Conservation (phyloP, 768 basidiomycete genomes). For the Panus rudis region DNA sequence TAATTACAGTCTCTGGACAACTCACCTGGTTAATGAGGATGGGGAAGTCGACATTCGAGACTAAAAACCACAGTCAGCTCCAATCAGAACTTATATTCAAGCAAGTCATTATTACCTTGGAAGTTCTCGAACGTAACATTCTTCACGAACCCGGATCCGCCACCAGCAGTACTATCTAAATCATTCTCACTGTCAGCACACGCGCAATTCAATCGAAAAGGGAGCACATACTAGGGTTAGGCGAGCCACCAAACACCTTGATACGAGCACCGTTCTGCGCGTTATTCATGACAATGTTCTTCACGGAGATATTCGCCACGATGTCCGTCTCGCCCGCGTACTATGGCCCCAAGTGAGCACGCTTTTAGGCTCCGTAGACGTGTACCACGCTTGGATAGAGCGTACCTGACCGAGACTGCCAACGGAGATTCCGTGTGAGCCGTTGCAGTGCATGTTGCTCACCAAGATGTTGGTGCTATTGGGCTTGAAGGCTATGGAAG, state of each 20-base stretch:
- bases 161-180: conserved; percentile 30
- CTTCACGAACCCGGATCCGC: conserved; percentile 35
- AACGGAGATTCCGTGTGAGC: conserved; percentile 41
- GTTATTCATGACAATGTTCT: conserved; percentile 37
- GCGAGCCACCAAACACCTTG: conserved; percentile 43
- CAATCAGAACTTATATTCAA: neutral
- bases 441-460: conserved; percentile 36
- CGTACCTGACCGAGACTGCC: conserved; percentile 38
- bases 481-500: conserved; percentile 34
- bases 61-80: conserved; percentile 18
- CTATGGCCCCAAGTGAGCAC: conserved; percentile 11
- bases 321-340: conserved; percentile 35
- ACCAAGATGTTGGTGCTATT: conserved; percentile 38
- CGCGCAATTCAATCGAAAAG: neutral
- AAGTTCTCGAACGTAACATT: conserved; percentile 23
- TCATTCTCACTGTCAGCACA: neutral
- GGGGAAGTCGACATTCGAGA: conserved; percentile 35
- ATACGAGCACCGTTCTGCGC: conserved; percentile 45
- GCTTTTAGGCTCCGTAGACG: neutral
- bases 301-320: conserved; percentile 35
- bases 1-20: neutral
- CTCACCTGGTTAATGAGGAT: conserved; percentile 32
- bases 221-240: conserved; percentile 25
- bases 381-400: neutral
- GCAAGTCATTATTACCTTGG: conserved; percentile 19